Conservation (phyloP, 352 stramenopile species). For the Phytopythium aichiense region DNA sequence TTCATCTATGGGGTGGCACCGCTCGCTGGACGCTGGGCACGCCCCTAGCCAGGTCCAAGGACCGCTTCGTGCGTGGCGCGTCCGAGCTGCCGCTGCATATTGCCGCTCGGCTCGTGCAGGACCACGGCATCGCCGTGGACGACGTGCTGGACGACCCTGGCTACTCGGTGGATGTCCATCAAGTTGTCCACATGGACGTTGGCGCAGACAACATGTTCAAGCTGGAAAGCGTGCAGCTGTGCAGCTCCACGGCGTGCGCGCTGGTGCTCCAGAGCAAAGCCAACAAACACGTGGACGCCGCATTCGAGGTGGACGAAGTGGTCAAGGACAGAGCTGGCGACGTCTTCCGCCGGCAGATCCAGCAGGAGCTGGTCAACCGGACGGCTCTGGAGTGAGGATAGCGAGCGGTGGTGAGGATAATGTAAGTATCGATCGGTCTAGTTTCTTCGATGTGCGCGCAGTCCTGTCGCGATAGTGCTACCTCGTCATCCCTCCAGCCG, state of each 20-base stretch:
- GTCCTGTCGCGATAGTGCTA: not conserved
- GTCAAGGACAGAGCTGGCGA: constrained; percentile 1
- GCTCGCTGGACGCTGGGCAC: constrained; percentile 24
- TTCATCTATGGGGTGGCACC: constrained; percentile 30
- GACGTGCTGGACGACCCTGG: not conserved
- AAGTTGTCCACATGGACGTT: constrained; percentile 29
- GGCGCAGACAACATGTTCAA: constrained; percentile 32
- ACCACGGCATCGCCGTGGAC: constrained; percentile 11
- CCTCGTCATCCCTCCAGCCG: not conserved
- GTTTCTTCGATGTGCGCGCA: not conserved
- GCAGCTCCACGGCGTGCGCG: constrained; percentile 19
- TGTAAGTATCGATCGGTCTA: not conserved
- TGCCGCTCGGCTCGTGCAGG: constrained; percentile 15
- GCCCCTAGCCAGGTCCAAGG: constrained; percentile 10
- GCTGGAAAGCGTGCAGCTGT: constrained; percentile 17
- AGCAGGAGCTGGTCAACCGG: constrained; percentile 10
- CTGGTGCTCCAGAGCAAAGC: constrained; percentile 11
- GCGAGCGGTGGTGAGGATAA: not conserved
- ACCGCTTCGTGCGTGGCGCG: constrained; percentile 19
- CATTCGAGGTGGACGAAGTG: not conserved
- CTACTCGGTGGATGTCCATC: constrained; percentile 12
- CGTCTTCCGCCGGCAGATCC: constrained; percentile 19
- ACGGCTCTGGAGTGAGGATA: not conserved
- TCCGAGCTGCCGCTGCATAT: constrained; percentile 12
- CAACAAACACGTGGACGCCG: constrained; percentile 8